phyloP scores from a whole-genome alignment of 768 basidiomycete genomes.

The Termitomyces sp. region DNA sequence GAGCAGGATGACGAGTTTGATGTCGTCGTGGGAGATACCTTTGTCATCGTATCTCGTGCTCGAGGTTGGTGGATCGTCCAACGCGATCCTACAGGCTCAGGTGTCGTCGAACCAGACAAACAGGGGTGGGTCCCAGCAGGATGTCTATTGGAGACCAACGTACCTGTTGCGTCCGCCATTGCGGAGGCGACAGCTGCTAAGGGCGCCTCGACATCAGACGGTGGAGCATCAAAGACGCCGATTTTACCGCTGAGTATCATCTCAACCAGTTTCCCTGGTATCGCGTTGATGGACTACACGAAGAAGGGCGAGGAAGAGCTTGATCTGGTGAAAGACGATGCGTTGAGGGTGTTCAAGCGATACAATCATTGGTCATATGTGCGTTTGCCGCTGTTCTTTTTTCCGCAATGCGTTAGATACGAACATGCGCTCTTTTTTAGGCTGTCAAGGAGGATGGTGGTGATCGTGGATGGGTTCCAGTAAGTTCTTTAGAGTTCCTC shows the following conservation, averaged over 20 bases:
- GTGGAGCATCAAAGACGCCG: constrained; percentile 59
- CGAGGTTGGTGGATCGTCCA: constrained; percentile 99
- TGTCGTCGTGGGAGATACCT: constrained; percentile 95
- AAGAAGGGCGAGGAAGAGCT: constrained; percentile 94
- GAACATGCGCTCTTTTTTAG: constrained; percentile 30
- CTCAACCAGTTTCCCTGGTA: constrained; percentile 95
- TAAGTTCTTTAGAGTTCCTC: constrained; percentile 29
- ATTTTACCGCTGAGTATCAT: constrained; percentile 90
- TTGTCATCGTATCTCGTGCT: constrained; percentile 89
- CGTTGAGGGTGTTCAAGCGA: constrained; percentile 90
- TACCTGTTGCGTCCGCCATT: constrained; percentile 85
- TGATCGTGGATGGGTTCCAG: constrained; percentile 95
- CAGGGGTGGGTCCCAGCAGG: constrained; percentile 99
- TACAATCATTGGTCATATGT: constrained; percentile 99
- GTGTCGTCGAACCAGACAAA: constrained; percentile 75
- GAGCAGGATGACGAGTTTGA: constrained; percentile 99
- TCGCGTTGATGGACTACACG: constrained; percentile 95
- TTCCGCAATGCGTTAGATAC: constrained; percentile 9
- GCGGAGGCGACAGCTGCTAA: constrained; percentile 75
- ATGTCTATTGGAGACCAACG: constrained; percentile 89
- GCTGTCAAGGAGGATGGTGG: constrained; percentile 93
- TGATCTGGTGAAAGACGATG: constrained; percentile 83
- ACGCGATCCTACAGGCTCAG: constrained; percentile 83
- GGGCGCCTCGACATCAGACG: constrained; percentile 33
- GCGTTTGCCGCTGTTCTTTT: constrained; percentile 23